phyloP scores from a whole-genome alignment of 192 early-diverging fungal genomes.

The Backusella luteola region DNA sequence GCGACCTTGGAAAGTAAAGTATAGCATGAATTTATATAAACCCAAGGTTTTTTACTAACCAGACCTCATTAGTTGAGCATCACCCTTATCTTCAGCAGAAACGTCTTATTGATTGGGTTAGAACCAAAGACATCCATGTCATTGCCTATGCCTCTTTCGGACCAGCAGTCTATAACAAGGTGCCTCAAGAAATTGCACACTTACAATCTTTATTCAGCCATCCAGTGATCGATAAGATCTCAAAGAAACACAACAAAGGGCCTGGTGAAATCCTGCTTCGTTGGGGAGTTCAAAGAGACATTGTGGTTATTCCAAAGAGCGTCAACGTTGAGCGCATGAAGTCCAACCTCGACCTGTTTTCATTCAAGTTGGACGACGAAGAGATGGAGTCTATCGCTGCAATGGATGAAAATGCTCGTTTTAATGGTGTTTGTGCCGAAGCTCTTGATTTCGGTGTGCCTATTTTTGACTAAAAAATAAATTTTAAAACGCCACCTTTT shows the following conservation, averaged over 20 bases:
- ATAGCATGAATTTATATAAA: not conserved
- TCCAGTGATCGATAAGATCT: constrained; percentile 47
- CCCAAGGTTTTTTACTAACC: not conserved
- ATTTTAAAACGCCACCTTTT: no score
- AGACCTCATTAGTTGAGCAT: constrained; percentile 47
- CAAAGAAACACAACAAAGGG: constrained; percentile 48
- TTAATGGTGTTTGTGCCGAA: constrained; percentile 44
- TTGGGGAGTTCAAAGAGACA: constrained; percentile 63
- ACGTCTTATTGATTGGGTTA: constrained; percentile 55
- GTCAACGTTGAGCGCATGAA: constrained; percentile 48
- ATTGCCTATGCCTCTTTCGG: constrained; percentile 76
- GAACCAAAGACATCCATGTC: constrained; percentile 55
- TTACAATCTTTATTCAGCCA: constrained; percentile 47
- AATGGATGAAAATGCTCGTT: constrained; percentile 41
- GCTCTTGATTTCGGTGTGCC: constrained; percentile 34
- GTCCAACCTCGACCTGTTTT: constrained; percentile 52
- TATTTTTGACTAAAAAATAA: constrained; percentile 41
- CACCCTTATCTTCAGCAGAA: constrained; percentile 72
- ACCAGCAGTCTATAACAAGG: constrained; percentile 25
- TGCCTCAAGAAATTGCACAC: constrained; percentile 19
- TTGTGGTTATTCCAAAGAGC: constrained; percentile 69
- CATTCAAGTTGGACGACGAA: constrained; percentile 40
- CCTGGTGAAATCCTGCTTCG: constrained; percentile 58
- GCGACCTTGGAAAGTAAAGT: constrained; percentile 55
- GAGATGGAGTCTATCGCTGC: constrained; percentile 47